Percentiles rank a stretch among this genome's conserved stretches.
phyloP scores from a whole-genome alignment of 1,139 yeast species.

The Nakaseomyces glabratus region DNA sequence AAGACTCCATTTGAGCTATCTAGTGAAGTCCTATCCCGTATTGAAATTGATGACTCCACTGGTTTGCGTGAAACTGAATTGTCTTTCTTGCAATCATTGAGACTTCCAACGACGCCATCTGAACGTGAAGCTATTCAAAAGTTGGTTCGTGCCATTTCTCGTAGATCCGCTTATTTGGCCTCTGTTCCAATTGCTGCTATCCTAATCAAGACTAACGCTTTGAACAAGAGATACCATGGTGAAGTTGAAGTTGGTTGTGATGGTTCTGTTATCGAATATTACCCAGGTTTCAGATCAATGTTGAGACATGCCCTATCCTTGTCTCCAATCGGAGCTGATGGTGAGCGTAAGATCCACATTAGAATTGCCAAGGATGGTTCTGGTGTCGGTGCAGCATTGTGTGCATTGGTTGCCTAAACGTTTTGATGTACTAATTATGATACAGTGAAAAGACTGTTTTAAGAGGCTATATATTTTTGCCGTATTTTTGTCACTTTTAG shows the following conservation, averaged over 20 bases:
- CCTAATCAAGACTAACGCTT: slow-evolving; percentile 46
- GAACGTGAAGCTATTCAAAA: slow-evolving; percentile 67
- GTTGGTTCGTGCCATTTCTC: slow-evolving; percentile 68
- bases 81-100: slow-evolving; percentile 51
- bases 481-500: too few relatives aligned
- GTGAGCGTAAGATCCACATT: slow-evolving; percentile 59
- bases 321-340: slow-evolving; percentile 64
- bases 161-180: slow-evolving; percentile 76
- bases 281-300: slow-evolving; percentile 77
- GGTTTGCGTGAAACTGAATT: slow-evolving; percentile 60
- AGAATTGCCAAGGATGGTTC: slow-evolving; percentile 89
- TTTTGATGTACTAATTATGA: too few relatives aligned
- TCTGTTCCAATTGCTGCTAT: slow-evolving; percentile 87
- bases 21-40: slow-evolving; percentile 71
- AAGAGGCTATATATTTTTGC: too few relatives aligned
- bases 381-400: slow-evolving; percentile 93
- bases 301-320: slow-evolving; percentile 66
- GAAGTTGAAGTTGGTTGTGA: slow-evolving; percentile 90
- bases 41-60: slow-evolving; percentile 73
- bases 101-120: slow-evolving; percentile 56
- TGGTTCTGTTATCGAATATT: slow-evolving; percentile 87
- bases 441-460: too few relatives aligned
- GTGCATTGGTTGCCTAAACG: slow-evolving; percentile 45
- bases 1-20: slow-evolving; percentile 68
- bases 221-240: slow-evolving; percentile 46